Conservation (phyloP, 345 rosid genomes). For the Adansonia digitata region DNA sequence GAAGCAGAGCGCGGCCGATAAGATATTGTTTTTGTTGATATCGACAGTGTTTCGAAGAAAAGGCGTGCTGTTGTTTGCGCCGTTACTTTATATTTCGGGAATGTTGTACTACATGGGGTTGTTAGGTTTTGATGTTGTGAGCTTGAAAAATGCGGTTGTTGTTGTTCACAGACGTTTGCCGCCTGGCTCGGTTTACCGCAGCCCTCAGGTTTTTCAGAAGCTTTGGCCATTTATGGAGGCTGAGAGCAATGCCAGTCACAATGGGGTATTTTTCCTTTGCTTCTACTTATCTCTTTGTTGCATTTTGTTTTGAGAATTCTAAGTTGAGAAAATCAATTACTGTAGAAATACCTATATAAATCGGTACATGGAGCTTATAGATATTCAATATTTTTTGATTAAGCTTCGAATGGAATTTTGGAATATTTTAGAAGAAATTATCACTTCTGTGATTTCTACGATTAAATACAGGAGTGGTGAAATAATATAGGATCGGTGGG, state of each 20-base stretch:
- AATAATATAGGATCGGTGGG: neutral
- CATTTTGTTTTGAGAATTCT: neutral
- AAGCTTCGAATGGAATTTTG: neutral
- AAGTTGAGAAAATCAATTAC: neutral
- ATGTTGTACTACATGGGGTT: conserved; percentile 92
- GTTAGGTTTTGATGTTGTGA: conserved; percentile 61
- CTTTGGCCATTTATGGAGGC: conserved; percentile 88
- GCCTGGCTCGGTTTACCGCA: conserved; percentile 75
- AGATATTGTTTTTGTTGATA: conserved; percentile 42
- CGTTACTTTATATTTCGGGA: conserved; percentile 72
- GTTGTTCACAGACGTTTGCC: conserved; percentile 52
- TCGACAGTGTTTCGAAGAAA: conserved; percentile 66
- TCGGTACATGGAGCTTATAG: neutral
- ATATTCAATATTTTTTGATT: neutral
- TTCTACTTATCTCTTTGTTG: neutral
- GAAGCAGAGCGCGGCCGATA: conserved; percentile 52
- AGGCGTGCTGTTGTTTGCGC: conserved; percentile 79
- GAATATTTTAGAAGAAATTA: neutral
- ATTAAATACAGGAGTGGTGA: neutral
- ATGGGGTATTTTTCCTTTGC: conserved; percentile 40
- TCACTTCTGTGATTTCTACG: neutral
- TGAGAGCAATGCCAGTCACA: conserved; percentile 47
- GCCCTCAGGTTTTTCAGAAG: conserved; percentile 77
- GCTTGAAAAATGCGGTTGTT: conserved; percentile 48
- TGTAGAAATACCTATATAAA: neutral